A percentile compares a stretch with the other conserved stretches of the same genome.
These are phyloP conservation scores for Fusarium newnesense DNA, from an alignment of 2,329 filamentous ascomycete species.

Conservation along the genomic window DNA sequence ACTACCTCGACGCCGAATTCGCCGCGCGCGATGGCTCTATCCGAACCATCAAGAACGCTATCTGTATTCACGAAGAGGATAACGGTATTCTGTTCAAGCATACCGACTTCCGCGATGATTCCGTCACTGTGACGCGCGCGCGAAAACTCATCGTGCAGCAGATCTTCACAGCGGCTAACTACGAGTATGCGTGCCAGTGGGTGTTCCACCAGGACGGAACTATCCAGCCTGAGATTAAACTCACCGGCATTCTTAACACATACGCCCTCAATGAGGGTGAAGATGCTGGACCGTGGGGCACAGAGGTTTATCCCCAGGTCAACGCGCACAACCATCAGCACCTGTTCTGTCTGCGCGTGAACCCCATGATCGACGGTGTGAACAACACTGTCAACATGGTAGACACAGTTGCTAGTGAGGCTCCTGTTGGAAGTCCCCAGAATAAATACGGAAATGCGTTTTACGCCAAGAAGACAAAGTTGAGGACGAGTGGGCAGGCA, in stretches of 20 bases:
- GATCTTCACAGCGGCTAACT: slow-evolving; percentile 95
- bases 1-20: slow-evolving; percentile 90
- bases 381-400: slow-evolving; percentile 87
- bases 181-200: slow-evolving; percentile 85
- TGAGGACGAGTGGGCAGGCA: slow-evolving; percentile 74
- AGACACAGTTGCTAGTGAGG: slow-evolving; percentile 77
- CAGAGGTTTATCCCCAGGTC: slow-evolving; percentile 83
- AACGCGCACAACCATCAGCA: slow-evolving; percentile 98
- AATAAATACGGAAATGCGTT: slow-evolving; percentile 94
- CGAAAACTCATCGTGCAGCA: slow-evolving; percentile 89
- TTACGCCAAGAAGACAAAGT: slow-evolving; percentile 84
- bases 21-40: slow-evolving; percentile 80
- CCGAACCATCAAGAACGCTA: slow-evolving; percentile 88
- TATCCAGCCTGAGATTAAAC: slow-evolving; percentile 89
- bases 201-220: slow-evolving; percentile 88
- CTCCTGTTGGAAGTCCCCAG: slow-evolving; percentile 80
- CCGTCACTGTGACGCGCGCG: slow-evolving; percentile 84
- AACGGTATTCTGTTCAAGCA: slow-evolving; percentile 93
- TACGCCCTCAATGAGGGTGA: slow-evolving; percentile 84
- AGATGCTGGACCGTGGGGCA: slow-evolving; percentile 88
- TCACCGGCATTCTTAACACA: slow-evolving; percentile 93
- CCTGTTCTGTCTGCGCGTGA: slow-evolving; percentile 88
- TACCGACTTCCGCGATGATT: slow-evolving; percentile 92
- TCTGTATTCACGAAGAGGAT: slow-evolving; percentile 96
- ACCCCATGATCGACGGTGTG: slow-evolving; percentile 87